Conservation (phyloP, 176 grass and related monocot species). For the Aegilops speltoides region DNA sequence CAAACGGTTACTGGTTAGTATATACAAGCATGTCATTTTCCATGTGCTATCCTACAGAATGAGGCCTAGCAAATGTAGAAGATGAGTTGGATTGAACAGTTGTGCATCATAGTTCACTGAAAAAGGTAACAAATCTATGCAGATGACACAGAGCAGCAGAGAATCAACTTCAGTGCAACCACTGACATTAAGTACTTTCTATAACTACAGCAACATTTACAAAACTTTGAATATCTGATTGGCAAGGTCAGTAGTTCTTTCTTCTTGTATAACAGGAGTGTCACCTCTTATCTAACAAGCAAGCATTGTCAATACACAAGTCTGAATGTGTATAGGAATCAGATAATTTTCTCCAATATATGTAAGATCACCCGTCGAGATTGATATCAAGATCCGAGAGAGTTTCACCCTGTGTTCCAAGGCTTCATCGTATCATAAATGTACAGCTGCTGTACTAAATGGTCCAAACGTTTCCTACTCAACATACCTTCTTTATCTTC, state of each 20-base stretch:
- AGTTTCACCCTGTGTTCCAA: too few species aligned
- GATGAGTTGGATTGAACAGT: slow-evolving; percentile 19
- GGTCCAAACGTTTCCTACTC: too few species aligned
- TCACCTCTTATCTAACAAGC: not conserved
- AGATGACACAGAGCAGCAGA: slow-evolving; percentile 10
- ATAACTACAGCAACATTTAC: slow-evolving; percentile 5
- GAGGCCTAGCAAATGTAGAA: slow-evolving; percentile 23
- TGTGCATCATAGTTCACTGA: slow-evolving; percentile 3
- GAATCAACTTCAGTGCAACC: slow-evolving; percentile 20
- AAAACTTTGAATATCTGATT: slow-evolving; percentile 15
- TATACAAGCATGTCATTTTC: not conserved
- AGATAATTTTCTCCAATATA: not conserved
- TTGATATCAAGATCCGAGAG: too few species aligned
- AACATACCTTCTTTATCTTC: too few species aligned
- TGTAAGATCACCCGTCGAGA: too few species aligned
- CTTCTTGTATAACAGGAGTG: slow-evolving; percentile 18
- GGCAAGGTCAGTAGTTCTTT: slow-evolving; percentile 16
- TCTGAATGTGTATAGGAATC: not conserved
- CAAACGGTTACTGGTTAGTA: not conserved
- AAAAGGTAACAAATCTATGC: not conserved
- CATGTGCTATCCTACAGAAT: not conserved
- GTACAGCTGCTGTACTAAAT: too few species aligned
- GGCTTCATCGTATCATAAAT: too few species aligned
- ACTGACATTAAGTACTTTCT: slow-evolving; percentile 18
- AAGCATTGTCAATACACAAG: slow-evolving; percentile 1